Evolutionary conservation across 352 stramenopile species (phyloP).

Genomic region (Phytophthora citricola): DNA sequence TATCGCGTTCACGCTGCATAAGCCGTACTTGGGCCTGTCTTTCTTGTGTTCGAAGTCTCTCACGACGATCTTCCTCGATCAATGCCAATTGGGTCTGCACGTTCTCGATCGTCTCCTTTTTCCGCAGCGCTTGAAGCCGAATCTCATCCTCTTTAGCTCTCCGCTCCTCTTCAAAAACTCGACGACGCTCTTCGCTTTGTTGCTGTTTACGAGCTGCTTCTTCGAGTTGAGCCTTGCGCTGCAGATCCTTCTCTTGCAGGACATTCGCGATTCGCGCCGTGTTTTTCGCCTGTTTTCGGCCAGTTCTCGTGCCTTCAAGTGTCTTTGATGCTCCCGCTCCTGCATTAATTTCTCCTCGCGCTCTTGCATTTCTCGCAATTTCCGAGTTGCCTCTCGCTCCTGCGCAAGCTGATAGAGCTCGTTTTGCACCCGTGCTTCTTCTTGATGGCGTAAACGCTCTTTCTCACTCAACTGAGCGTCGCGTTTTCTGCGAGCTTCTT

Average conservation of each 20-base stretch:
- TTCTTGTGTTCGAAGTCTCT: slow-evolving; percentile 59
- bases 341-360: slow-evolving; percentile 55
- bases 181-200: slow-evolving; percentile 63
- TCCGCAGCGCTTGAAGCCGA: slow-evolving; percentile 48
- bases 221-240: slow-evolving; percentile 52
- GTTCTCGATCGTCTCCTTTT: slow-evolving; percentile 68
- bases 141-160: slow-evolving; percentile 56
- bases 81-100: slow-evolving; percentile 67
- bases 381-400: slow-evolving; percentile 50
- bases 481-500: slow-evolving; percentile 53
- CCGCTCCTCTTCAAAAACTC: slow-evolving; percentile 54
- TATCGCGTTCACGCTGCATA: slow-evolving; percentile 54
- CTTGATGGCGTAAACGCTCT: slow-evolving; percentile 58
- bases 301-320: slow-evolving; percentile 49
- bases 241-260: slow-evolving; percentile 63
- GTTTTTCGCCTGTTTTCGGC: slow-evolving; percentile 67
- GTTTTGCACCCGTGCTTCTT: slow-evolving; percentile 59
- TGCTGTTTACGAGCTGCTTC: slow-evolving; percentile 68
- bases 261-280: slow-evolving; percentile 70
- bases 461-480: slow-evolving; percentile 59
- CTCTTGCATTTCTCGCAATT: slow-evolving; percentile 51
- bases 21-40: slow-evolving; percentile 49
- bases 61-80: slow-evolving; percentile 60
- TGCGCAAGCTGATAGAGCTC: slow-evolving; percentile 57
- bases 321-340: slow-evolving; percentile 56